Percentiles rank a stretch among this genome's conserved stretches.
Evolutionary conservation across 352 stramenopile genomes (phyloP).

Genomic region (Phytophthora nicotianae): DNA sequence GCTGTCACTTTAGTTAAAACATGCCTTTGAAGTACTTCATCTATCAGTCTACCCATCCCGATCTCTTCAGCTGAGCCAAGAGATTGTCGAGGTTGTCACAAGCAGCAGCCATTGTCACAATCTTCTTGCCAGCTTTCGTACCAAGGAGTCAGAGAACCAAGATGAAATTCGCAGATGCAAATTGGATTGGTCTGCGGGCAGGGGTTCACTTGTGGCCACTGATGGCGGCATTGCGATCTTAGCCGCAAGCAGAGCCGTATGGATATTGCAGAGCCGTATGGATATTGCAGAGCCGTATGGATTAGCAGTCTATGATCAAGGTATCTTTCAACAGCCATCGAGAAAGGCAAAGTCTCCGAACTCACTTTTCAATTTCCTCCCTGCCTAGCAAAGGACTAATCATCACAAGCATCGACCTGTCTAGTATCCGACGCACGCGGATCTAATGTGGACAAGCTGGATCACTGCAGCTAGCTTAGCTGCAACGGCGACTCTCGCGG

Average conservation of each 20-base stretch:
- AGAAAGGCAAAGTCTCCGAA: conserved; percentile 13
- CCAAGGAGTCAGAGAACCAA: conserved; percentile 3
- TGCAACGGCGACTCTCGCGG: conserved; percentile 2
- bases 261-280: neutral
- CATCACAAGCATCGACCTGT: conserved; percentile 4
- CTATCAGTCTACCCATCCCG: neutral
- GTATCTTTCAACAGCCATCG: conserved; percentile 1
- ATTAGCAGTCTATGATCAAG: too few relatives aligned
- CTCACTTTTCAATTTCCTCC: conserved; percentile 33
- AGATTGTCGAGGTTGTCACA: conserved; percentile 1
- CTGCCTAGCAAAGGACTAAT: conserved; percentile 19
- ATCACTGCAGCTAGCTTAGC: conserved; percentile 9
- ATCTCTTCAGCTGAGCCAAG: neutral
- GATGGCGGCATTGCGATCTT: conserved; percentile 8
- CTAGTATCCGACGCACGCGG: neutral
- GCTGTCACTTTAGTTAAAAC: too few relatives aligned
- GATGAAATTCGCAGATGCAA: conserved; percentile 23
- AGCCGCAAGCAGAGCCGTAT: conserved; percentile 2
- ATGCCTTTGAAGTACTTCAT: too few relatives aligned
- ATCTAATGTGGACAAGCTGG: conserved; percentile 27
- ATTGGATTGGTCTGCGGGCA: conserved; percentile 27
- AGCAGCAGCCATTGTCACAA: neutral
- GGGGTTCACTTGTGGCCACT: conserved; percentile 20
- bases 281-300: neutral
- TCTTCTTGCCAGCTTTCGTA: neutral